These are phyloP conservation scores for Serendipita sp. DNA, from an alignment of 768 basidiomycete species.

Conservation along the genomic window DNA sequence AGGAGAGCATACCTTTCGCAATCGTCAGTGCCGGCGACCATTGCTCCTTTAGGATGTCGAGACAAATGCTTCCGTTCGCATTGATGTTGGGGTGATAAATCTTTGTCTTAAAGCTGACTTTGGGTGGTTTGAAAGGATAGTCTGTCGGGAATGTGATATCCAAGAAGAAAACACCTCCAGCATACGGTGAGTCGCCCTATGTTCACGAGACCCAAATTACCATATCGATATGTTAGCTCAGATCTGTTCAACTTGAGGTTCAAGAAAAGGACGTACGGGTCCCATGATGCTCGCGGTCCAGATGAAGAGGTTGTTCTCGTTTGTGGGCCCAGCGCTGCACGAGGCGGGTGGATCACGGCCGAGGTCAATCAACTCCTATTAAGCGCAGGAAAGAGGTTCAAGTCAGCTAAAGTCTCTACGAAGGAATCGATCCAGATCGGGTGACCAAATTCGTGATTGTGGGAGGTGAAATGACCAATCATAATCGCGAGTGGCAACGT, in stretches of 20 bases:
- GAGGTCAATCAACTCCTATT: conserved; percentile 94
- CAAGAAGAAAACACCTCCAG: conserved; percentile 98
- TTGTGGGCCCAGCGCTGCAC: conserved; percentile 95
- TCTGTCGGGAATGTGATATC: conserved; percentile 89
- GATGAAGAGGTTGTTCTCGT: conserved; percentile 88
- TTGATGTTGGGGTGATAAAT: conserved; percentile 99
- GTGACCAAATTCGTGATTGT: not conserved
- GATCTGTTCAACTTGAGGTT: not conserved
- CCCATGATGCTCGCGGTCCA: conserved; percentile 99
- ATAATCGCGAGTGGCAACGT: conserved; percentile 4
- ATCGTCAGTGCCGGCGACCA: conserved; percentile 99
- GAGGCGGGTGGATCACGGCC: conserved; percentile 98
- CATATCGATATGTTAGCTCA: conserved; percentile 16
- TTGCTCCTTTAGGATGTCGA: conserved; percentile 96
- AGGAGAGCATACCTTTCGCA: conserved; percentile 63
- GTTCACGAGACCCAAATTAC: not conserved
- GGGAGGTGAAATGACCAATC: conserved; percentile 1
- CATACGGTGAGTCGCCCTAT: conserved; percentile 93
- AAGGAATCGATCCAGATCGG: not conserved
- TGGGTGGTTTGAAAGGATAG: conserved; percentile 99
- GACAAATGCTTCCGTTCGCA: conserved; percentile 95
- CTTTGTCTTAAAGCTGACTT: conserved; percentile 99
- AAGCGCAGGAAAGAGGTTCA: not conserved
- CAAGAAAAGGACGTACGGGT: conserved; percentile 46
- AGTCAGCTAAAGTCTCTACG: not conserved